phyloP scores from a whole-genome alignment of 768 basidiomycete species.

The Russula foetens region DNA sequence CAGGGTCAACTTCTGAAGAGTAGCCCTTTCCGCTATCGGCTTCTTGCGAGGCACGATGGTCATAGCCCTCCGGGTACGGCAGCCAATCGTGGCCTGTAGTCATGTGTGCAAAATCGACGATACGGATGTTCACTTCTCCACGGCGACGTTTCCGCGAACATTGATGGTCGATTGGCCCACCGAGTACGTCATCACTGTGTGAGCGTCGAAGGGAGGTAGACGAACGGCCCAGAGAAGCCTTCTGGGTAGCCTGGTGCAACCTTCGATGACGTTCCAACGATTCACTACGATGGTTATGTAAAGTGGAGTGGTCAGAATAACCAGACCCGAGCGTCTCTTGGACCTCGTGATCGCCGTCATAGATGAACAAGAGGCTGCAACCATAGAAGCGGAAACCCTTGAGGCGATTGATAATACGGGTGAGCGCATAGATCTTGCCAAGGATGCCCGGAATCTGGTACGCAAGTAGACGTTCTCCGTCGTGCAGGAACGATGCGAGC shows the following conservation, averaged over 20 bases:
- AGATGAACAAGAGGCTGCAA: slow-evolving; percentile 92
- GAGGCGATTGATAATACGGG: slow-evolving; percentile 79
- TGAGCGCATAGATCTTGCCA: slow-evolving; percentile 89
- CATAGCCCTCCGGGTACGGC: slow-evolving; percentile 44
- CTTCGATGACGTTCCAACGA: slow-evolving; percentile 51
- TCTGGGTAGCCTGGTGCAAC: slow-evolving; percentile 9
- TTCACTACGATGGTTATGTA: slow-evolving; percentile 66
- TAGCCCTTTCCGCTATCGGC: slow-evolving; percentile 62
- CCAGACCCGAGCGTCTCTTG: slow-evolving; percentile 67
- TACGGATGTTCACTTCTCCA: slow-evolving; percentile 90
- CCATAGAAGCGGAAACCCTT: slow-evolving; percentile 99
- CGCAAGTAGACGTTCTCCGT: slow-evolving; percentile 75
- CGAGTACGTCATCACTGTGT: slow-evolving; percentile 71
- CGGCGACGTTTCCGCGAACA: slow-evolving; percentile 60
- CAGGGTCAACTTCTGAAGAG: slow-evolving; percentile 71
- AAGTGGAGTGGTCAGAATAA: slow-evolving; percentile 55
- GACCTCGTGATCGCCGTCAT: slow-evolving; percentile 87
- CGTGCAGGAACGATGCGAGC: slow-evolving; percentile 73
- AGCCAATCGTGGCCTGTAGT: slow-evolving; percentile 93
- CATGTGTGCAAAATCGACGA: slow-evolving; percentile 98
- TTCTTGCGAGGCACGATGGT: slow-evolving; percentile 34
- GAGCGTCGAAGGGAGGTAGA: slow-evolving; percentile 49
- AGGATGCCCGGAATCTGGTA: slow-evolving; percentile 91
- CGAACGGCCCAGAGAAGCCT: not conserved
- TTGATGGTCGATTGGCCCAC: slow-evolving; percentile 58